Evolutionary conservation across 441 rosid species (phyloP), one percentile per base, ranked within the genome.

Genomic region (Cnidoscolus chayamansa): DNA sequence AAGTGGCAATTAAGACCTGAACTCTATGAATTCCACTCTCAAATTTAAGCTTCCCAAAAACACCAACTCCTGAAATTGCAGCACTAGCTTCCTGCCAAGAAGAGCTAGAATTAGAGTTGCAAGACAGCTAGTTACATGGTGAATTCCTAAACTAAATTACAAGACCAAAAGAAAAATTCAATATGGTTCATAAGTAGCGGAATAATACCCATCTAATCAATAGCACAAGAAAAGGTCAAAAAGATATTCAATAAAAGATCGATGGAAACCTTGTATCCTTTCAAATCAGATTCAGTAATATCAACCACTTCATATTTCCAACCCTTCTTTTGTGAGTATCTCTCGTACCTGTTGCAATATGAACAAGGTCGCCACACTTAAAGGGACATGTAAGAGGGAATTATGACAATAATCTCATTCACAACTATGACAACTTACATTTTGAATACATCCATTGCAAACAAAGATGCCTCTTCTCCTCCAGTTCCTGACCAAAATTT

Each of bases 11-110:
- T 25, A 32, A 76, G 65, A 92, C 99, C 98, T 94, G 99, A 80
- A 90, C 98, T 79, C 99, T 86, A 79, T 94, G 99, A 72, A 94
- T 88, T 63, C 98, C 99, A 86, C 98, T 92, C 86, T 94, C 99
- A 73, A 92, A 94, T 87, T 94, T 94, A 65, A 94, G 94, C 78
- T 92, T 92, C 70, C 97, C 98, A 72, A 82, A 94, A 16, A 92
- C 89, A 80, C 81, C 87, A 69, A 74, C 82, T 58, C 99, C 98
- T 2, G 92, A 86, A 63, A 94, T 89, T 66, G 97, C 88, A 47
- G 99, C 98, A 82, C 88, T 90, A 72, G 94, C 99, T 92, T 94
- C 96, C 98, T 92, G 88, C 66, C 76, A 71, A 78, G 63, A 10
- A 70, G 70, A 80, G 75, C 58, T 0, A 69, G 49, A 72, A 68